Percentiles rank a stretch among this genome's conserved stretches.
Conservation (phyloP, 768 basidiomycete species). For the Kwoniella sp. region DNA sequence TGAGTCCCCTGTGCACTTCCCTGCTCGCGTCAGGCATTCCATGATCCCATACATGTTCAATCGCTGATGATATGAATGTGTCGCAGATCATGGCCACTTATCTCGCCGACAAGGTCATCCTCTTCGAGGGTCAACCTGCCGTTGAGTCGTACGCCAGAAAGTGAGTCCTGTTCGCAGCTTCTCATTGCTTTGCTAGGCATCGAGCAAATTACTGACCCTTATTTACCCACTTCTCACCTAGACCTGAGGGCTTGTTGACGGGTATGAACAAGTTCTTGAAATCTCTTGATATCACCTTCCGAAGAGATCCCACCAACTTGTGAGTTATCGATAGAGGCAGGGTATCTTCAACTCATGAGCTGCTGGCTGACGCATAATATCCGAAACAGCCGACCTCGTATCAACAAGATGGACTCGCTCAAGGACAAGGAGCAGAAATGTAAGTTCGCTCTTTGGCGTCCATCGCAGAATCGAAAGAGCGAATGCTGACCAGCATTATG, state of each 20-base stretch:
- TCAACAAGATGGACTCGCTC: conserved; percentile 60
- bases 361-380: no score
- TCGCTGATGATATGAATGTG: conserved; percentile 2
- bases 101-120: conserved; percentile 78
- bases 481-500: background rate
- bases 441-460: conserved; percentile 15
- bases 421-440: conserved; percentile 59
- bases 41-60: background rate
- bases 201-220: no score
- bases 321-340: conserved; percentile 21
- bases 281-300: conserved; percentile 94
- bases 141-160: conserved; percentile 84
- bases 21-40: background rate
- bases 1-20: conserved; percentile 32
- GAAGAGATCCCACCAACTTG: conserved; percentile 81
- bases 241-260: conserved; percentile 88
- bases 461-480: background rate
- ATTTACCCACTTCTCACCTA: no score
- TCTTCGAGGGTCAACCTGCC: conserved; percentile 67
- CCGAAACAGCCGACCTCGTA: conserved; percentile 56
- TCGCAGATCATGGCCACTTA: conserved; percentile 91
- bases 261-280: conserved; percentile 99
- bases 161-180: conserved; percentile 61
- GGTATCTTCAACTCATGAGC: no score
- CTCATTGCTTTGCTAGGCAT: no score